A percentile compares a stretch with the other conserved stretches of the same genome.
phyloP scores from a whole-genome alignment of 441 rosid species.

The Macaranga tanarius region DNA sequence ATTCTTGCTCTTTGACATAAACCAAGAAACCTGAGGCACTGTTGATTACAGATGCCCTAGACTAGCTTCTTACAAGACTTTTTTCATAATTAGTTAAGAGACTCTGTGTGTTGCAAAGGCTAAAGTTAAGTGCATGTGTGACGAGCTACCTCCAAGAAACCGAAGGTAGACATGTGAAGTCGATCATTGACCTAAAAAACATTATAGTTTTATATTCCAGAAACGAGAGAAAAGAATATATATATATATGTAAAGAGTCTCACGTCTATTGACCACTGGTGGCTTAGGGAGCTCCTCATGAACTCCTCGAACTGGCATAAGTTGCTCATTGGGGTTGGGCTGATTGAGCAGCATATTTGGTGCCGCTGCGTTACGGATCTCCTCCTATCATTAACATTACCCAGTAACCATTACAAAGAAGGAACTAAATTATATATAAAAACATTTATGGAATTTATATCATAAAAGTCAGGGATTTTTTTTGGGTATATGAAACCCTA shows the following conservation, averaged over 20 bases:
- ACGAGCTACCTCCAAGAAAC: slow-evolving; percentile 10
- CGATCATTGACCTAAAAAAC: slow-evolving; percentile 16
- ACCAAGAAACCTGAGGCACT: slow-evolving; percentile 19
- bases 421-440: background rate
- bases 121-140: slow-evolving; percentile 5
- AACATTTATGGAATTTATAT: no score
- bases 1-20: slow-evolving; percentile 13
- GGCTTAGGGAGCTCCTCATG: slow-evolving; percentile 64
- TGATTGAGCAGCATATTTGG: slow-evolving; percentile 62
- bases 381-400: slow-evolving; percentile 48
- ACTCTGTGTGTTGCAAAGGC: background rate
- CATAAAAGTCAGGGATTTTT: background rate
- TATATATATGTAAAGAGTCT: slow-evolving; percentile 26
- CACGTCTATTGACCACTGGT: slow-evolving; percentile 69
- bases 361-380: slow-evolving; percentile 51
- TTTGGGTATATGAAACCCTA: slow-evolving; percentile 11
- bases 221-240: background rate
- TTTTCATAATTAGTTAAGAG: background rate
- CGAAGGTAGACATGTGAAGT: background rate
- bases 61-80: background rate
- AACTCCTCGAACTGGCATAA: slow-evolving; percentile 47
- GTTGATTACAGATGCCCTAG: slow-evolving; percentile 13
- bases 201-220: background rate
- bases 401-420: background rate
- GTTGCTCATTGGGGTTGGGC: slow-evolving; percentile 45